These are phyloP conservation scores for Aspergillus baeticus DNA, from an alignment of 495 filamentous ascomycete species.

Conservation along the genomic window DNA sequence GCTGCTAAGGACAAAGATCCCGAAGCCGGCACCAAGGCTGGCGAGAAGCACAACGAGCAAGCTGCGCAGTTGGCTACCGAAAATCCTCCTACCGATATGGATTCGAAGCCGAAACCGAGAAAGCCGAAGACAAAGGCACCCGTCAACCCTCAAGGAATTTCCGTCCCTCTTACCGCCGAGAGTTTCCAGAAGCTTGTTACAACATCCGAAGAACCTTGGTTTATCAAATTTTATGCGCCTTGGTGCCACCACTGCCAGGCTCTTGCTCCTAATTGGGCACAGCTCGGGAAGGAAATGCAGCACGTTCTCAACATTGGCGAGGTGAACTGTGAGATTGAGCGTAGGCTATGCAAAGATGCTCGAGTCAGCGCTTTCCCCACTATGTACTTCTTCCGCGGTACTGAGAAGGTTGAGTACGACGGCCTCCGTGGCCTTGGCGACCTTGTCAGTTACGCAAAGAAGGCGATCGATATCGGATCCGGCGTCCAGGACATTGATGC, in stretches of 20 bases:
- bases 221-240: conserved; percentile 97
- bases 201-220: conserved; percentile 88
- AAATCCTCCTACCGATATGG: conserved; percentile 31
- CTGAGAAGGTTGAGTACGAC: conserved; percentile 88
- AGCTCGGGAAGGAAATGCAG: conserved; percentile 87
- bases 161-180: conserved; percentile 75
- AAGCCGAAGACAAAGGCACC: conserved; percentile 43
- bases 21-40: conserved; percentile 42
- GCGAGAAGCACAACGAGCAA: conserved; percentile 45
- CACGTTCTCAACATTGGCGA: conserved; percentile 87
- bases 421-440: conserved; percentile 92
- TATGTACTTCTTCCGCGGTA: conserved; percentile 88
- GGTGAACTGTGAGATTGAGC: conserved; percentile 88
- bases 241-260: conserved; percentile 97
- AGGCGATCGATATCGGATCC: conserved; percentile 73
- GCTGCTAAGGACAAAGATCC: conserved; percentile 50
- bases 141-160: conserved; percentile 72
- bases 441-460: conserved; percentile 80
- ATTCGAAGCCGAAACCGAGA: conserved; percentile 25
- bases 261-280: conserved; percentile 84
- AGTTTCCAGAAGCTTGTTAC: conserved; percentile 85
- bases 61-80: conserved; percentile 30
- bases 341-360: conserved; percentile 85
- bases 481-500: conserved; percentile 79
- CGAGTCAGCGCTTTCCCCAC: conserved; percentile 78